Conservation (phyloP, 345 rosid genomes). For the Populus alba region DNA sequence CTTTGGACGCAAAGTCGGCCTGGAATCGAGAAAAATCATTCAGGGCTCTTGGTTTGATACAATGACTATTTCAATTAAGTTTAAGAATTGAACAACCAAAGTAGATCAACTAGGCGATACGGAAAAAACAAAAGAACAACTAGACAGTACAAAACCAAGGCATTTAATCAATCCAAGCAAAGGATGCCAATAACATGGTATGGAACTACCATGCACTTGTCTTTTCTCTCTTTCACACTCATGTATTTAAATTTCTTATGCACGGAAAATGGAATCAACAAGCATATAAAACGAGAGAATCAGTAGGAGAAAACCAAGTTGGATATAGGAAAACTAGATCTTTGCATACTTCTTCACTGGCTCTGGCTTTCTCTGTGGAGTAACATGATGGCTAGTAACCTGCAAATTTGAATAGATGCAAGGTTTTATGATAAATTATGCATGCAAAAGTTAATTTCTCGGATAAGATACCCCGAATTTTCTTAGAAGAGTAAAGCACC, state of each 20-base stretch:
- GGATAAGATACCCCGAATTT: neutral
- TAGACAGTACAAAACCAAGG: neutral
- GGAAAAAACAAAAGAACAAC: fast-evolving
- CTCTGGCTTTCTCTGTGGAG: slow-evolving; percentile 36
- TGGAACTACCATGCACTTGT: neutral
- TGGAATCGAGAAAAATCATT: slow-evolving; percentile 27
- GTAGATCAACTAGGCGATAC: neutral
- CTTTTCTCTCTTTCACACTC: neutral
- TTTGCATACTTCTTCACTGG: slow-evolving; percentile 45
- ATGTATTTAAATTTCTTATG: neutral
- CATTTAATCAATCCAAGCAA: neutral
- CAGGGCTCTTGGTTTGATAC: neutral
- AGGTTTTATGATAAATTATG: slow-evolving; percentile 3
- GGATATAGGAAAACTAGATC: neutral
- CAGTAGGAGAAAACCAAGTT: neutral
- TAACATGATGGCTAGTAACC: slow-evolving; percentile 31
- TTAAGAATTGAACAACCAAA: neutral
- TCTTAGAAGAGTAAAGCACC: slow-evolving; percentile 31
- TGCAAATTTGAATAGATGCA: slow-evolving; percentile 31
- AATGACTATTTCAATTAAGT: neutral
- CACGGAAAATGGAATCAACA: neutral
- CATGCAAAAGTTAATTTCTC: neutral
- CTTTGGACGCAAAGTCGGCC: slow-evolving; percentile 37
- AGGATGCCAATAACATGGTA: neutral
- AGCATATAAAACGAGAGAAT: neutral